Percentiles rank a stretch among this genome's conserved stretches.
Conservation (phyloP, 768 basidiomycete species). For the Hemileccinum impolitum region DNA sequence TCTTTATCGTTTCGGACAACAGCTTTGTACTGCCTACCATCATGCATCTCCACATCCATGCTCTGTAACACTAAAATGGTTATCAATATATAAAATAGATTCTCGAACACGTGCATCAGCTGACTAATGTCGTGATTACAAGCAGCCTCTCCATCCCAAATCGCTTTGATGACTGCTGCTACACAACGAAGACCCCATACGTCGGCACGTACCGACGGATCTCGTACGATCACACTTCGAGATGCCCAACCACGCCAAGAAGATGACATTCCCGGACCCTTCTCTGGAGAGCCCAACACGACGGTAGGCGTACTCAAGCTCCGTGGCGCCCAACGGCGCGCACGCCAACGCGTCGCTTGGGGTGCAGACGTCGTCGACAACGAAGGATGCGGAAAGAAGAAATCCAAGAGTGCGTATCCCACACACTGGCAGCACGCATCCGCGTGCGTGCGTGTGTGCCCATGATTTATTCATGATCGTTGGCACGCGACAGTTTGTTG, state of each 20-base stretch:
- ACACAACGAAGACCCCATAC: constrained; percentile 34
- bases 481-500: constrained; percentile 73
- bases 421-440: no score
- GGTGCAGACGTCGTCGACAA: constrained; percentile 85
- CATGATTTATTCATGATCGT: neutral
- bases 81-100: constrained; percentile 13
- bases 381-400: constrained; percentile 85
- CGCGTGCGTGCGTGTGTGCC: no score
- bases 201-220: constrained; percentile 47
- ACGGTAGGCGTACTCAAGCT: constrained; percentile 55
- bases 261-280: constrained; percentile 19
- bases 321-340: constrained; percentile 47
- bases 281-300: constrained; percentile 17
- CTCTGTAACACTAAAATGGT: constrained; percentile 23
- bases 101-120: neutral
- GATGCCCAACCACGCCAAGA: constrained; percentile 35
- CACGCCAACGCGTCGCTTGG: constrained; percentile 71
- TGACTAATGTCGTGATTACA: no score
- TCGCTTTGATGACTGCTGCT: constrained; percentile 21
- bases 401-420: constrained; percentile 83
- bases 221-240: constrained; percentile 49
- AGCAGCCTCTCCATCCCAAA: no score
- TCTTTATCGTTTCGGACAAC: constrained; percentile 23
- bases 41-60: constrained; percentile 24
- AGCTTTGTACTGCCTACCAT: constrained; percentile 20